phyloP scores from a whole-genome alignment of 2,329 filamentous ascomycete genomes.

The Diaporthe aspalathi region DNA sequence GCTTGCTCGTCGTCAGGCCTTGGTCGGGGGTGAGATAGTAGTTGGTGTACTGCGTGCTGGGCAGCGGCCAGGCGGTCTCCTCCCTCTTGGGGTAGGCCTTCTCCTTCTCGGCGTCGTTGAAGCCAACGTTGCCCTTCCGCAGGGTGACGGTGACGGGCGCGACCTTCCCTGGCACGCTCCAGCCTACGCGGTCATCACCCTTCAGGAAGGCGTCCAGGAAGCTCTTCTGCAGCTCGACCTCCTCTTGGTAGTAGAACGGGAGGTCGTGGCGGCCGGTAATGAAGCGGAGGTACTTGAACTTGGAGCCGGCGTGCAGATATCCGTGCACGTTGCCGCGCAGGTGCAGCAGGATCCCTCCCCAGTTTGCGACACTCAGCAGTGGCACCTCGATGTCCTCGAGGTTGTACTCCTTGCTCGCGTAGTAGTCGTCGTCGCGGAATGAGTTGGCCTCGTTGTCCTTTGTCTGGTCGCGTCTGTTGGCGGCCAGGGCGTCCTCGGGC shows the following conservation, averaged over 20 bases:
- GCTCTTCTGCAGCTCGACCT: constrained; percentile 73
- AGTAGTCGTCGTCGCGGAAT: constrained; percentile 73
- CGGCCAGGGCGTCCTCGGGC: constrained; percentile 60
- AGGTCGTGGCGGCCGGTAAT: constrained; percentile 78
- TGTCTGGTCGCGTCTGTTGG: constrained; percentile 61
- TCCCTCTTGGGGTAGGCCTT: constrained; percentile 63
- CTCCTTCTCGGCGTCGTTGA: constrained; percentile 72
- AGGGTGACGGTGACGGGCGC: constrained; percentile 71
- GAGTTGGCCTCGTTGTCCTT: constrained; percentile 59
- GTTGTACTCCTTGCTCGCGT: constrained; percentile 73
- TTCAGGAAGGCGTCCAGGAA: constrained; percentile 80
- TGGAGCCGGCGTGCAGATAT: constrained; percentile 71
- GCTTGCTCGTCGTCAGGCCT: constrained; percentile 52
- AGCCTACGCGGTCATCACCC: constrained; percentile 71
- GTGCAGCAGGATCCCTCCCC: constrained; percentile 77
- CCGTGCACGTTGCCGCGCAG: constrained; percentile 77
- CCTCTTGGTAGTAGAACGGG: constrained; percentile 77
- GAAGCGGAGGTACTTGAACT: constrained; percentile 76
- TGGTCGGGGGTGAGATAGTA: constrained; percentile 67
- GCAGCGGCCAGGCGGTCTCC: constrained; percentile 75
- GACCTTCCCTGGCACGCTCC: constrained; percentile 67
- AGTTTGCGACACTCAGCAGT: constrained; percentile 75
- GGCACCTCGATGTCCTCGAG: constrained; percentile 75
- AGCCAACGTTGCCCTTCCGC: constrained; percentile 74
- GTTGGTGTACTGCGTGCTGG: constrained; percentile 71